phyloP scores from a whole-genome alignment of 2,329 filamentous ascomycete species.

The Diaporthe sp. region DNA sequence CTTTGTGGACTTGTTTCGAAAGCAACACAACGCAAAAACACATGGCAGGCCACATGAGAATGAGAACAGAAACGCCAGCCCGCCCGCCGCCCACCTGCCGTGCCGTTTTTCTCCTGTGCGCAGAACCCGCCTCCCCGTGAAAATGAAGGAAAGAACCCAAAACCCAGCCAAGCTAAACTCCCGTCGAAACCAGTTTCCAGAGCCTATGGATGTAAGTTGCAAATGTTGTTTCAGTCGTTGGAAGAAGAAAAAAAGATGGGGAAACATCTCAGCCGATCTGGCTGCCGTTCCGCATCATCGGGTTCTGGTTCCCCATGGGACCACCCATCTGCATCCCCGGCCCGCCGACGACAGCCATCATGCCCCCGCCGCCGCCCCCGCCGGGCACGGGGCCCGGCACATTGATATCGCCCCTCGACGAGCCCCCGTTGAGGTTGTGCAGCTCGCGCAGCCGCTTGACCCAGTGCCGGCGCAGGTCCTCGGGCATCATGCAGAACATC shows the following conservation, averaged over 20 bases:
- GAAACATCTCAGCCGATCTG: conserved; percentile 31
- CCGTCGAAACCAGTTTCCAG: conserved; percentile 6
- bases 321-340: conserved; percentile 38
- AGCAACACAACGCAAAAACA: conserved; percentile 4
- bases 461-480: conserved; percentile 67
- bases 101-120: conserved; percentile 10
- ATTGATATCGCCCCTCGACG: conserved; percentile 26
- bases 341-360: conserved; percentile 25
- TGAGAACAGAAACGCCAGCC: conserved; percentile 5
- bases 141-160: background rate
- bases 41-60: background rate
- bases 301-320: conserved; percentile 7
- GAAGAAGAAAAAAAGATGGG: background rate
- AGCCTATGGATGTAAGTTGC: background rate
- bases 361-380: conserved; percentile 20
- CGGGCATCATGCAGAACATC: conserved; percentile 73
- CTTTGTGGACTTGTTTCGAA: background rate
- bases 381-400: background rate
- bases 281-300: conserved; percentile 38
- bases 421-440: conserved; percentile 50
- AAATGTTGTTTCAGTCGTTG: background rate
- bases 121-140: background rate
- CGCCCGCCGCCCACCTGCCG: background rate
- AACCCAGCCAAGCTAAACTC: conserved; percentile 2
- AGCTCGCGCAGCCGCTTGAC: conserved; percentile 65